phyloP scores from a whole-genome alignment of 371 early-diverging fungal species.

The Nematocida sp. region DNA sequence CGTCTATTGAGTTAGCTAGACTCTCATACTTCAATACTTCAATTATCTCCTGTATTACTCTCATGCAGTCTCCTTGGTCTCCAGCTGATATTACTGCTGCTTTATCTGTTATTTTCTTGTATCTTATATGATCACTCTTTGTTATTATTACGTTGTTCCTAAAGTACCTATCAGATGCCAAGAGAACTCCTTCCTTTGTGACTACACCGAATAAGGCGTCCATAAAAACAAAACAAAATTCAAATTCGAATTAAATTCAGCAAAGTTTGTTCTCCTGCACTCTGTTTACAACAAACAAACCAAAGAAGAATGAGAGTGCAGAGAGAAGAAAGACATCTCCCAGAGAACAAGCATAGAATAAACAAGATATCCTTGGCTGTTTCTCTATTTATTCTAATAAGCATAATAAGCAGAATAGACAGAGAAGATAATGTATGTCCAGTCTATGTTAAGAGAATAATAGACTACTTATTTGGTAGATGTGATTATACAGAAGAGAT shows the following conservation, averaged over 20 bases:
- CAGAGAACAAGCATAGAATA: no score
- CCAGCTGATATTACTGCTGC: slow-evolving; percentile 47
- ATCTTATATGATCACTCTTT: slow-evolving; percentile 53
- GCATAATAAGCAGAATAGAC: background rate
- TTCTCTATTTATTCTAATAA: slow-evolving; percentile 36
- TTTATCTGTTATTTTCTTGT: slow-evolving; percentile 28
- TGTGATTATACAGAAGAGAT: background rate
- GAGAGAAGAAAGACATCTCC: no score
- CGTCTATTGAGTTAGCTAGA: slow-evolving; percentile 35
- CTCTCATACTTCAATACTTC: slow-evolving; percentile 49
- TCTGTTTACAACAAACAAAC: no score
- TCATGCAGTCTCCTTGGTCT: slow-evolving; percentile 56
- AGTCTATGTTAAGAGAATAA: background rate
- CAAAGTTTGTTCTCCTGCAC: no score
- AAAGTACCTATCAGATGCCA: slow-evolving; percentile 41
- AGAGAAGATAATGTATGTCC: background rate
- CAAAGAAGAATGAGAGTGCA: no score
- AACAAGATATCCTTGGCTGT: slow-evolving; percentile 12
- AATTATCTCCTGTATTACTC: slow-evolving; percentile 27
- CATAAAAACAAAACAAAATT: slow-evolving; percentile 31
- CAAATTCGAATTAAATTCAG: no score
- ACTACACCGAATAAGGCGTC: slow-evolving; percentile 48
- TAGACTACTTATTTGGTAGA: background rate
- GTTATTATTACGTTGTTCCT: slow-evolving; percentile 50
- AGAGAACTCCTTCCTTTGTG: slow-evolving; percentile 15